Base-by-base conservation (phyloP, 2,329 filamentous ascomycete species). In the Epichloe elymi region DNA sequence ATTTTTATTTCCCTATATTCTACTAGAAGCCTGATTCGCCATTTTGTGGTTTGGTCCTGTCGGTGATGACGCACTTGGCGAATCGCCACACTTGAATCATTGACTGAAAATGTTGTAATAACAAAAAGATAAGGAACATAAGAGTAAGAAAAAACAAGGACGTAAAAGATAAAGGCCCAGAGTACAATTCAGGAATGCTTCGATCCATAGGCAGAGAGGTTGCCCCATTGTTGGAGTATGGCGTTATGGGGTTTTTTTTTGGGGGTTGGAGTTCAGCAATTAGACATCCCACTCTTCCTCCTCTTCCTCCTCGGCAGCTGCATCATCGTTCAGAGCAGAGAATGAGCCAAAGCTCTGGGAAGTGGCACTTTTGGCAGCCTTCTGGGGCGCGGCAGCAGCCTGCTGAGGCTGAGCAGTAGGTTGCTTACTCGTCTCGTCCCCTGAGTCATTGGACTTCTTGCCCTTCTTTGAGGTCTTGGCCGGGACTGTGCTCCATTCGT, bases 401-500 rank as follows among this genome's bases (percentile, higher is more conserved):
- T 61, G 63, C 60, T 67, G 63, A 49, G 63, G 54, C 54, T 66
- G 64, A 37, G 61, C 56, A 5, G 61, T 50, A 33, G 65, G 57
- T 12, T 57, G 64, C 45, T 59, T 54, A 51, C 59, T 50, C 42
- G 59, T 55, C 51, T 72, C 67, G 41, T 67, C 64, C 19, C 62
- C 65, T 6, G 68, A 68, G n/a, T 61, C 61, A 10, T 38, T 56
- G 33, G 62, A 63, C 59, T 68, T 69, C 65, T 71, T 69, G 59
- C 63, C 62, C 60, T 69, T 69, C 67, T 71, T 69, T 56, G 70
- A 65, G 52, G 63, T 63, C 66, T 74, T 72, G 54, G 64, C 64
- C 61, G 71, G 74, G 47, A 84, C 80, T 35, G 79, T 80, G 63
- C 69, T 80, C 80, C 80, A 84, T 56, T 80, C 73, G 46, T 75